Base-by-base conservation (phyloP, 2,329 filamentous ascomycete genomes). In the Juglanconis sp. region DNA sequence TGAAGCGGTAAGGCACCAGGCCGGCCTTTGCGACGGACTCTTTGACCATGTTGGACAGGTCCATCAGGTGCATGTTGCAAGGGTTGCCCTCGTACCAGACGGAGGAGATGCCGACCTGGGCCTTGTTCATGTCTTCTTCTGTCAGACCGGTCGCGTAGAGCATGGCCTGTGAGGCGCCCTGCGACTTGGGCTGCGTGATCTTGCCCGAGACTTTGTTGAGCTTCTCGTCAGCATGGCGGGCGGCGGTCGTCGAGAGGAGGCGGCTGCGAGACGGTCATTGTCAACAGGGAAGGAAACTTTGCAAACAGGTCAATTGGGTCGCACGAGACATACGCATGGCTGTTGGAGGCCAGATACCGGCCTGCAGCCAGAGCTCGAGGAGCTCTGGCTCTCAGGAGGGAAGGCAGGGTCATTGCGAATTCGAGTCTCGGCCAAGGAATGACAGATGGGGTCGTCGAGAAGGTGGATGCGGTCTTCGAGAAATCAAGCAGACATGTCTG, bases 1-100 rank as follows among this genome's bases (percentile, higher is more conserved):
- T 99, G 86, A 99, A 99, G 75, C 97, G 93, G 82, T 96, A 96
- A 65, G 92, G 92, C 63, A 96, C 83, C 63, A 99, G 82, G 30
- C 92, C 91, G 35, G 92, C 90, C 69, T 89, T 77, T 59, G 76
- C 76, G 46, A 87, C 82, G 13, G 82, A 85, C 67, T 85, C 75
- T 70, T 77, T 80, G 66, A 96, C 89, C 65, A 88, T 79, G 74
- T 89, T 82, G 72, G 91, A 96, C 63, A 99, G 85, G 71, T 96
- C 91, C 76, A 99, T 83, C 64, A 99, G 81, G 77, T 99, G 95
- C 94, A 97, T 99, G 79, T 99, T 99, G 82, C 95, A 99, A 32
- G 95, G 95, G 79, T 99, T 99, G 60, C 95, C 95, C 68, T 92
- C 89, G 78, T 94, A 97, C 95, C 95, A 99, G 63, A 98, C 93